phyloP scores from a whole-genome alignment of 2,329 filamentous ascomycete genomes.

The Fusarium chlamydosporum region DNA sequence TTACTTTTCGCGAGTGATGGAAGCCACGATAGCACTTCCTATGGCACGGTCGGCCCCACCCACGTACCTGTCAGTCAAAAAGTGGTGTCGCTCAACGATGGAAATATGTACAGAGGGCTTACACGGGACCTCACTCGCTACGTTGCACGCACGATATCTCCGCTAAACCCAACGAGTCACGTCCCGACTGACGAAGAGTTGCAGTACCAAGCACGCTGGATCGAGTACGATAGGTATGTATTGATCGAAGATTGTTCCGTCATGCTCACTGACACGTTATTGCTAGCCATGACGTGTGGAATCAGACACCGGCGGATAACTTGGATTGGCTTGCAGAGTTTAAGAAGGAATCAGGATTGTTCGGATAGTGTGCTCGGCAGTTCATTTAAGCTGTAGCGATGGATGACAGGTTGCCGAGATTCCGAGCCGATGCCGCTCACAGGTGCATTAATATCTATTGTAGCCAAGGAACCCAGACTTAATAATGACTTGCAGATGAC shows the following conservation, averaged over 20 bases:
- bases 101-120: conserved; percentile 29
- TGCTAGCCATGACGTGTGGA: conserved; percentile 22
- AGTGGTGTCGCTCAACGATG: conserved; percentile 15
- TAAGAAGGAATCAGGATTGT: conserved; percentile 13
- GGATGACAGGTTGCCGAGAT: not conserved
- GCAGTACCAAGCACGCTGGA: conserved; percentile 53
- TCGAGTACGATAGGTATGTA: conserved; percentile 51
- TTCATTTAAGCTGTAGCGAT: not conserved
- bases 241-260: accelerated
- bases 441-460: no score
- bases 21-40: accelerated
- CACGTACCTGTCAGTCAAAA: not conserved
- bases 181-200: conserved; percentile 56
- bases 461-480: not conserved
- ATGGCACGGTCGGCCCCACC: accelerated
- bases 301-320: conserved; percentile 30
- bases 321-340: conserved; percentile 20
- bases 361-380: not conserved
- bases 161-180: conserved; percentile 50
- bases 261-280: not conserved
- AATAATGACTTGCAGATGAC: not conserved
- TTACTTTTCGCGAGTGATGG: not conserved
- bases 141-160: conserved; percentile 51
- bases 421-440: no score
- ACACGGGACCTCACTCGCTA: conserved; percentile 45